Evolutionary conservation across 768 basidiomycete genomes (phyloP), one percentile per base, ranked within the genome.

Genomic region (Tulasnella sp.): DNA sequence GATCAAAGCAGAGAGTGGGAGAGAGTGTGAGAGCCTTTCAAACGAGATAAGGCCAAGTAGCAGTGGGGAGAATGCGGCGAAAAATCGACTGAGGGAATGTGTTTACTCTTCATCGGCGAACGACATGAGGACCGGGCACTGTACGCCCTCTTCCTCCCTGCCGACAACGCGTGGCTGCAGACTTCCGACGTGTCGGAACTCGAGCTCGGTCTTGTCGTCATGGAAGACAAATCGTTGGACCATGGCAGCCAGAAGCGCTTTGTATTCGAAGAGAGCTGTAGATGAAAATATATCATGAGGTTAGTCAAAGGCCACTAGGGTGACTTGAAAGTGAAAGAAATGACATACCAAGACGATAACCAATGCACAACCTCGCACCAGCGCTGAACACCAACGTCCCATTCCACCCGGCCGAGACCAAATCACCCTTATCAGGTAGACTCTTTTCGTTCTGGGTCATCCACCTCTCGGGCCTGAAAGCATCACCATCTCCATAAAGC

Each of bases 401-500:
- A 29, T 61, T 49, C 61, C 61, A 62, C 21, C 61, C 61, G 9
- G 30, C 49, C 17, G 51, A 34, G 1, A 59, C 23, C 23, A 48
- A 49, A 17, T 49, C 44, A 21, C 41, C 24, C 27, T 54, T 54
- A 42, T 47, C 58, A 38, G 56, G 58, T 13, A 61, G 51, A 32
- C 41, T 24, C 21, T 51, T 45, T 2, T 60, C 38, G 32, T 50
- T 50, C 17, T 59, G 30, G 29, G 61, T 23, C 30, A 62, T 26
- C 61, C 61, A 62, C 17, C 61, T 60, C 23, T 32, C 27, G 24
- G 61, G 61, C 23, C 58, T 44, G 59, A 62, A 62, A 17, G 27
- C 41, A 15, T 50, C 42, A 10, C 45, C 61, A 50, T 60, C 58
- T 11, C 44, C 59, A 60, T 59, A 62, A 19, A 24, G 44, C 24